Evolutionary conservation across 1,139 yeast genomes (phyloP), one percentile per base, ranked within the genome.

Genomic region (Sugiyamaella xylanicola): DNA sequence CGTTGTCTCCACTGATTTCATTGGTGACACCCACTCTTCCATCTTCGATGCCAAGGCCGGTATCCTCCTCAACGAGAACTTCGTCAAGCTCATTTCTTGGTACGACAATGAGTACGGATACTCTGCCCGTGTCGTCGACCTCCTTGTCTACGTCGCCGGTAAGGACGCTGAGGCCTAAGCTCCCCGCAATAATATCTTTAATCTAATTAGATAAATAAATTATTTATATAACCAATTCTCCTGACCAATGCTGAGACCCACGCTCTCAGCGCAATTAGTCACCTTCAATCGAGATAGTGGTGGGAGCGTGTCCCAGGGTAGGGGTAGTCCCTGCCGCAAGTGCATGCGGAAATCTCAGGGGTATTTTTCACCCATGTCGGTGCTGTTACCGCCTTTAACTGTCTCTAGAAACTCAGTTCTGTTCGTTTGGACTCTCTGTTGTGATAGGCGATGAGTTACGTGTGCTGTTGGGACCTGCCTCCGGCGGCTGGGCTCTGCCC

Each of bases 71-170:
- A 84, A 87, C 73, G 88, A 88, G 76, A 82, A 83, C 73, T 87
- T 87, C 75, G 90, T 86, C 77, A 87, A 87, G 84, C 85, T 87
- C 77, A 81, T 87, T 76, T 79, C 93, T 60, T 87, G 95, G 95
- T 87, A 87, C 84, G 95, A 87, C 76, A 87, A 87, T 79, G 95
- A 87, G 80, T 87, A 74, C 81, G 95, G 95, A 74, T 87, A 87
- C 89, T 86, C 93, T 71, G 85, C 90, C 80, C 87, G 95, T 82
- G 95, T 87, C 63, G 92, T 87, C 66, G 95, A 87, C 82, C 83
- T 87, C 73, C 79, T 87, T 73, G 82, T 84, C 76, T 84, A 80
- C 82, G 84, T 85, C 72, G 89, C 92, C 70, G 61, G 61, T 61
- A 62, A 63, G 66, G 72, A 68, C 63, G 69, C 85, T 50, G 56